Evolutionary conservation across 108 stramenopile genomes (phyloP).

Genomic region (Bacterosira constricta): DNA sequence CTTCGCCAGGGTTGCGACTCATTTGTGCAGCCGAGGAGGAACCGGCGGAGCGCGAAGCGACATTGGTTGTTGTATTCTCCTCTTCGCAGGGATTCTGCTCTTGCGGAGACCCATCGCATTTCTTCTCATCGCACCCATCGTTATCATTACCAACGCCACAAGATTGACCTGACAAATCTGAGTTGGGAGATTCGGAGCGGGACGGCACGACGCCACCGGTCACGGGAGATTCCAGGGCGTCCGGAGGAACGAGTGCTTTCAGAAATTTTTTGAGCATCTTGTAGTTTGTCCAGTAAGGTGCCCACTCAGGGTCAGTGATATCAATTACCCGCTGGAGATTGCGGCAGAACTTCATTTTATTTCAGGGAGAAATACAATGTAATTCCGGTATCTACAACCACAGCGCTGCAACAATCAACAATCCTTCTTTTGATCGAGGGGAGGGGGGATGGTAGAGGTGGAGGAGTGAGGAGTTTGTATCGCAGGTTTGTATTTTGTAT

Average conservation of each 20-base stretch:
- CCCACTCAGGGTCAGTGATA: slow-evolving; percentile 86
- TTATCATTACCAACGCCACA: not conserved
- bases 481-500: too few relatives aligned
- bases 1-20: slow-evolving; percentile 65
- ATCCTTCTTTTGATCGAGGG: too few relatives aligned
- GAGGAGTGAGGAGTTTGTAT: too few relatives aligned
- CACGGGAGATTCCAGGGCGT: slow-evolving; percentile 23
- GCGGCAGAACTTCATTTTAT: slow-evolving; percentile 87
- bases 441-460: too few relatives aligned
- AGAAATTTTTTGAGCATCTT: slow-evolving; percentile 92
- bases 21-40: slow-evolving; percentile 30
- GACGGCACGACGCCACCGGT: slow-evolving; percentile 1
- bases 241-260: slow-evolving; percentile 72
- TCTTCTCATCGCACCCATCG: not conserved
- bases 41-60: slow-evolving; percentile 1
- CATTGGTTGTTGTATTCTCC: slow-evolving; percentile 12
- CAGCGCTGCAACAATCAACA: not conserved
- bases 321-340: slow-evolving; percentile 85
- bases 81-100: too few relatives aligned
- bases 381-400: not conserved
- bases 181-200: slow-evolving; percentile 1
- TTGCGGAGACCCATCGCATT: not conserved
- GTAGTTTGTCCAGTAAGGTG: slow-evolving; percentile 89
- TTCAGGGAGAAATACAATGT: not conserved
- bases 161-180: slow-evolving; percentile 5